These are phyloP conservation scores for Polygonum aviculare DNA, from an alignment of 148 eudicot genomes.

Conservation along the genomic window DNA sequence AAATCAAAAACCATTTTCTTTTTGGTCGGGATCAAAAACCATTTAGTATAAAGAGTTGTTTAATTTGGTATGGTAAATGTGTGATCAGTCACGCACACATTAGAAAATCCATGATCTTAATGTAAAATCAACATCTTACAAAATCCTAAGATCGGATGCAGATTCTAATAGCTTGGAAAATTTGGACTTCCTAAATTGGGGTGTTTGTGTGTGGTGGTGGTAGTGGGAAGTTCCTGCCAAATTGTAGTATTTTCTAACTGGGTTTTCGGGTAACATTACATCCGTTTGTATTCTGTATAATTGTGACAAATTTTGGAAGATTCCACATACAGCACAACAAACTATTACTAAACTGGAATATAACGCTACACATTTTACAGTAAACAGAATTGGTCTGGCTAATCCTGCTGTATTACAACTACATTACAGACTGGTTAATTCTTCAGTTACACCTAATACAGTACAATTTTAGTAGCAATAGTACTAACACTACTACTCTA, in stretches of 20 bases:
- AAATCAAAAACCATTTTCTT: too few relatives aligned
- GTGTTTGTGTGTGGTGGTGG: too few relatives aligned
- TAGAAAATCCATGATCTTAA: too few relatives aligned
- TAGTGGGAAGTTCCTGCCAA: too few relatives aligned
- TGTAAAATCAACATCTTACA: too few relatives aligned
- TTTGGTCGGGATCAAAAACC: too few relatives aligned
- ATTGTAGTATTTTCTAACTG: not conserved
- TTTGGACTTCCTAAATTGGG: not conserved
- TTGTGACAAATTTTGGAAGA: too few relatives aligned
- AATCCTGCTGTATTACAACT: conserved; percentile 16
- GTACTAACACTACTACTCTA: not conserved
- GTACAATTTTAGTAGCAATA: not conserved
- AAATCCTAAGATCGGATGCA: too few relatives aligned
- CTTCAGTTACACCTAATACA: not conserved
- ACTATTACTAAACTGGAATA: not conserved
- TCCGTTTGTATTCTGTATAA: not conserved
- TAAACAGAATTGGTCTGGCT: conserved; percentile 6
- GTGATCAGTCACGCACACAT: too few relatives aligned
- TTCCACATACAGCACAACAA: not conserved
- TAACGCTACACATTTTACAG: not conserved
- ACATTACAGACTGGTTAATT: conserved; percentile 21
- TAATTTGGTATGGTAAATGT: too few relatives aligned
- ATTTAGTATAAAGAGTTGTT: too few relatives aligned
- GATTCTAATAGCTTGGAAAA: not conserved
- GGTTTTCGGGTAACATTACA: not conserved